Evolutionary conservation across 805 yeast species (phyloP).

Genomic region (Candida insectorum): DNA sequence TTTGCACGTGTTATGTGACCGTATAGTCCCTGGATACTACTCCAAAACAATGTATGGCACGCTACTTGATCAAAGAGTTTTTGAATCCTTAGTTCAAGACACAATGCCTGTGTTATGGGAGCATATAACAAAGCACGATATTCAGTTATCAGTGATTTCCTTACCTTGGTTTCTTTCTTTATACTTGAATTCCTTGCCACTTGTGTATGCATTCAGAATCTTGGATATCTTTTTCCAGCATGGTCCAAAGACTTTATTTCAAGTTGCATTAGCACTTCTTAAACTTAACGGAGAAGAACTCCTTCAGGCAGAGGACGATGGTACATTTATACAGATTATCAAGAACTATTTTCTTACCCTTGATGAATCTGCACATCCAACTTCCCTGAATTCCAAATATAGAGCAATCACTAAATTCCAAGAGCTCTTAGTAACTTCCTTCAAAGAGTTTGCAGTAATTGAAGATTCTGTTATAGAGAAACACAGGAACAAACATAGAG

Average conservation of each 20-base stretch:
- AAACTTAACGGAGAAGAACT: constrained; percentile 84
- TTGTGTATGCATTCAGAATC: constrained; percentile 87
- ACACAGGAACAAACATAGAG: constrained; percentile 67
- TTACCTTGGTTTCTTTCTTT: constrained; percentile 94
- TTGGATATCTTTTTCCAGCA: constrained; percentile 86
- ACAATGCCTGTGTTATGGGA: constrained; percentile 88
- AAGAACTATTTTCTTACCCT: constrained; percentile 77
- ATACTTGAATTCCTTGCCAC: constrained; percentile 89
- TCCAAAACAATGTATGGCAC: constrained; percentile 98
- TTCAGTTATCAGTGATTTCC: constrained; percentile 88
- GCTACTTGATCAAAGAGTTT: constrained; percentile 86
- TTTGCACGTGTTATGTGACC: constrained; percentile 73
- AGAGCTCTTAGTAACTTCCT: constrained; percentile 85
- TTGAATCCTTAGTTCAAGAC: constrained; percentile 83
- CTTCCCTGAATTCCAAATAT: constrained; percentile 58
- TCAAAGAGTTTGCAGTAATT: constrained; percentile 80
- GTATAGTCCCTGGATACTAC: constrained; percentile 90
- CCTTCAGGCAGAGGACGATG: constrained; percentile 82
- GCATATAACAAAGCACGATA: constrained; percentile 74
- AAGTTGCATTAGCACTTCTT: constrained; percentile 88
- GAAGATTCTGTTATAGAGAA: constrained; percentile 70
- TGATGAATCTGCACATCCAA: constrained; percentile 77
- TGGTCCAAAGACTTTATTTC: constrained; percentile 87
- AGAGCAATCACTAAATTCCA: constrained; percentile 80
- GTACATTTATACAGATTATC: constrained; percentile 79